A percentile compares a stretch with the other conserved stretches of the same genome.
Evolutionary conservation across 1,139 yeast species (phyloP).

Genomic region (Taphrina betulina): DNA sequence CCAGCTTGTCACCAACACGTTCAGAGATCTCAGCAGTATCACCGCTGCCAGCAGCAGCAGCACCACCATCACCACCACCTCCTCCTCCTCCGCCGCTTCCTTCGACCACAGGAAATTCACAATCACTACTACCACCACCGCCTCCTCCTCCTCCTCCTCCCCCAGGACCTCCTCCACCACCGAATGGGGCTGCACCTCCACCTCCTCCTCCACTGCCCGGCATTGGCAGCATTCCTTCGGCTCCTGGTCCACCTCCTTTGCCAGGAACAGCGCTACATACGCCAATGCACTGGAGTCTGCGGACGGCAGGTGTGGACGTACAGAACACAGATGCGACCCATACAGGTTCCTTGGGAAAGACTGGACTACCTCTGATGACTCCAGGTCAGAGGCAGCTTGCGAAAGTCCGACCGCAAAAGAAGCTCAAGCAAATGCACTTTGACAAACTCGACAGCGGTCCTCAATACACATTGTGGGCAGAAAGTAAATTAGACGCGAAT

Average conservation of each 20-base stretch:
- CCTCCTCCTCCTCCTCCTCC: constrained; percentile 41
- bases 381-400: constrained; percentile 28
- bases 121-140: constrained; percentile 46
- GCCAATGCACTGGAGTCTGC: background rate
- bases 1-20: no score
- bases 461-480: constrained; percentile 80
- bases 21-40: constrained; percentile 36
- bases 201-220: constrained; percentile 42
- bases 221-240: constrained; percentile 35
- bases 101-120: constrained; percentile 32
- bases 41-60: constrained; percentile 34
- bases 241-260: constrained; percentile 39
- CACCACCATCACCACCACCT: constrained; percentile 40
- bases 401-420: constrained; percentile 55
- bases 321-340: constrained; percentile 1
- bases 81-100: constrained; percentile 43
- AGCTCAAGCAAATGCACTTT: constrained; percentile 94
- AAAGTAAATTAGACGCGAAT: constrained; percentile 48
- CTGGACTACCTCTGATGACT: constrained; percentile 33
- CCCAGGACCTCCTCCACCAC: constrained; percentile 41
- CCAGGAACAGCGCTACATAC: background rate
- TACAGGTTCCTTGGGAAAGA: constrained; percentile 33
- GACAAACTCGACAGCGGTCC: constrained; percentile 63
- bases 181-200: constrained; percentile 38
- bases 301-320: background rate